Percentiles rank a stretch among this genome's conserved stretches.
phyloP scores from a whole-genome alignment of 2,329 filamentous ascomycete species.

The Orbilia ellipsospora region DNA sequence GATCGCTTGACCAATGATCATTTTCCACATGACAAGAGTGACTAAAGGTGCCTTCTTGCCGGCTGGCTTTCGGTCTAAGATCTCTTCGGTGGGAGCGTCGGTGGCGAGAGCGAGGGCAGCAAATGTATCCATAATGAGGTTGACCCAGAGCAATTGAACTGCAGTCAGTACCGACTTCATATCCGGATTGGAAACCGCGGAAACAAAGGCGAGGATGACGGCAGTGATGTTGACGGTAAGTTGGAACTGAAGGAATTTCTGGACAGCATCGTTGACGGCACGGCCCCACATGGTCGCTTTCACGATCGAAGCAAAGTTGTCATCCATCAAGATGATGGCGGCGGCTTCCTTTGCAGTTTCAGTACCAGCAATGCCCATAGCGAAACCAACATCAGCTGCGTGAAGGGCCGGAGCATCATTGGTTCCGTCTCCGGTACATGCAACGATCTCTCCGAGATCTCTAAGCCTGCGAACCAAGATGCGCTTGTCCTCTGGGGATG shows the following conservation, averaged over 20 bases:
- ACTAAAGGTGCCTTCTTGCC: conserved; percentile 80
- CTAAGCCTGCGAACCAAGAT: conserved; percentile 73
- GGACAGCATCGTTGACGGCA: conserved; percentile 69
- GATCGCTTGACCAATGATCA: conserved; percentile 92
- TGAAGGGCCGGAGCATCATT: conserved; percentile 75
- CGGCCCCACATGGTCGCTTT: conserved; percentile 73
- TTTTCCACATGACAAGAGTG: conserved; percentile 97
- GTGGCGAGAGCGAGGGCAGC: conserved; percentile 89
- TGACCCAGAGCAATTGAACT: conserved; percentile 94
- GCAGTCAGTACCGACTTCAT: conserved; percentile 83
- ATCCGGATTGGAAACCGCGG: conserved; percentile 76
- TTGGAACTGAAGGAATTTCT: conserved; percentile 72
- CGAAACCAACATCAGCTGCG: conserved; percentile 74
- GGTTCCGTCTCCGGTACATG: conserved; percentile 74
- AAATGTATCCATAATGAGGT: conserved; percentile 96
- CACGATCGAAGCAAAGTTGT: conserved; percentile 73
- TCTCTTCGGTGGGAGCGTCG: conserved; percentile 84
- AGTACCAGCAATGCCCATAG: conserved; percentile 75
- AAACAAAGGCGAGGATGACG: conserved; percentile 86
- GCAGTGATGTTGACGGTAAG: conserved; percentile 92
- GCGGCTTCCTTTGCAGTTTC: conserved; percentile 74
- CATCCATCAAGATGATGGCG: conserved; percentile 72
- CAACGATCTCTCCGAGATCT: conserved; percentile 74
- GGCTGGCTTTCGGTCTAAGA: conserved; percentile 82
- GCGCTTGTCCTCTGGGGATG: conserved; percentile 76